phyloP scores from a whole-genome alignment of 305 asterid species.

The Fraxinus xanthoxyloides region DNA sequence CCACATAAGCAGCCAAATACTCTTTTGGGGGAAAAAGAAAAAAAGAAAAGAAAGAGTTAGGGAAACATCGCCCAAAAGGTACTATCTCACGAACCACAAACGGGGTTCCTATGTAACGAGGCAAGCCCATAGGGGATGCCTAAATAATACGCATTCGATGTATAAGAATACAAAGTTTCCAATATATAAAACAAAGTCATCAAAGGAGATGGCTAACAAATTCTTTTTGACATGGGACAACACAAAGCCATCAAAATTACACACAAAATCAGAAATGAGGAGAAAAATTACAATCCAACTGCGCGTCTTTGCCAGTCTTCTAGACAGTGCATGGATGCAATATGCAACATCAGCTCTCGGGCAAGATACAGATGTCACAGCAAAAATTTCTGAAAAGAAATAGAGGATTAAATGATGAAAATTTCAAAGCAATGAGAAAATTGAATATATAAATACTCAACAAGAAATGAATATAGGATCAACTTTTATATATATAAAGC shows the following conservation, averaged over 20 bases:
- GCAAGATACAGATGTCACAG: slow-evolving; percentile 56
- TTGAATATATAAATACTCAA: not conserved
- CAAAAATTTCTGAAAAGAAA: slow-evolving; percentile 50
- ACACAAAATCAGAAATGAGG: not conserved
- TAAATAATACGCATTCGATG: not conserved
- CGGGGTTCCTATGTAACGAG: not conserved
- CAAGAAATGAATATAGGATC: not conserved
- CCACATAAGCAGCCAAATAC: not conserved
- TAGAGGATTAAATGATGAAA: not conserved
- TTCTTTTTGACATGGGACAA: not conserved
- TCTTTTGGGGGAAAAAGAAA: not conserved
- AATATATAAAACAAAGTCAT: not conserved
- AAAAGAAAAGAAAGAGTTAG: not conserved
- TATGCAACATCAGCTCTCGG: slow-evolving; percentile 93
- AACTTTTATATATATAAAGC: not conserved
- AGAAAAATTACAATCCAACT: slow-evolving; percentile 67
- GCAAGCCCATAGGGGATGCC: not conserved
- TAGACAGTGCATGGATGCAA: slow-evolving; percentile 82
- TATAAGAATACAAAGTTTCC: not conserved
- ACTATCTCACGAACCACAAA: not conserved
- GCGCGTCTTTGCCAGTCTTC: slow-evolving; percentile 71
- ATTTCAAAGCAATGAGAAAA: not conserved
- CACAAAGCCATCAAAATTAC: not conserved
- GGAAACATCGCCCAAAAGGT: not conserved
- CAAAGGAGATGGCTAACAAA: not conserved